Percentiles rank a stretch among this genome's conserved stretches.
Evolutionary conservation across 2,329 filamentous ascomycete species (phyloP).

Genomic region (Metarhizium sp.): DNA sequence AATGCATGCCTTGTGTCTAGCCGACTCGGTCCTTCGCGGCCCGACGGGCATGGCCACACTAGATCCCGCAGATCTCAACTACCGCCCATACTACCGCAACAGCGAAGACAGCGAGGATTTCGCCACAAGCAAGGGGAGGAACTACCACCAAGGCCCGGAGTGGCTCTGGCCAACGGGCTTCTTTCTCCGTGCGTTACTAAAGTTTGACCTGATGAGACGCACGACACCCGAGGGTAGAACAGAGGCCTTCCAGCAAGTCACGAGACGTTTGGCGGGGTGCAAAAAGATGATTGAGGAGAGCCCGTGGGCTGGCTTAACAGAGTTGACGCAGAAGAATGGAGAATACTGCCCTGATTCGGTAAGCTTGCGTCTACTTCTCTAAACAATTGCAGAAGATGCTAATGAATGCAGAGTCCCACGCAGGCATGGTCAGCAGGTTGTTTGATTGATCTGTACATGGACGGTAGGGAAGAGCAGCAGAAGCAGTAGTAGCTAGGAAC

Average conservation of each 20-base stretch:
- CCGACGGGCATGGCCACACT: constrained; percentile 94
- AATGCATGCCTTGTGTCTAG: constrained; percentile 67
- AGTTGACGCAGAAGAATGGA: constrained; percentile 87
- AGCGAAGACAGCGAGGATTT: constrained; percentile 89
- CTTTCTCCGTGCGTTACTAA: constrained; percentile 83
- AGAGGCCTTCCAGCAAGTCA: constrained; percentile 93
- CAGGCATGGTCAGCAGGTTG: constrained; percentile 96
- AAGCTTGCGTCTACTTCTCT: constrained; percentile 27
- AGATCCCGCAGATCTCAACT: constrained; percentile 86
- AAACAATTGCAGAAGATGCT: background rate
- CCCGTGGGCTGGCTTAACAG: constrained; percentile 82
- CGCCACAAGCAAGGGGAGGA: constrained; percentile 83
- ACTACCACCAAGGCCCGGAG: constrained; percentile 97
- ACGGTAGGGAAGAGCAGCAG: constrained; percentile 55
- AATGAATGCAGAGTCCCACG: constrained; percentile 61
- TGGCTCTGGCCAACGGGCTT: constrained; percentile 98
- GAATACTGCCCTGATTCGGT: constrained; percentile 81
- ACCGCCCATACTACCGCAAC: constrained; percentile 91
- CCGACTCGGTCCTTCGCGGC: constrained; percentile 71
- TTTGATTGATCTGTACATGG: constrained; percentile 92
- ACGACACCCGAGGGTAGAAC: constrained; percentile 51
- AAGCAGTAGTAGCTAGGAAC: background rate
- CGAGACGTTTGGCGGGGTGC: constrained; percentile 69
- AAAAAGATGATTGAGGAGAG: constrained; percentile 74
- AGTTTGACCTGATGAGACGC: constrained; percentile 75